phyloP scores from a whole-genome alignment of 2,329 filamentous ascomycete genomes.

The Epichloe coenophiala region DNA sequence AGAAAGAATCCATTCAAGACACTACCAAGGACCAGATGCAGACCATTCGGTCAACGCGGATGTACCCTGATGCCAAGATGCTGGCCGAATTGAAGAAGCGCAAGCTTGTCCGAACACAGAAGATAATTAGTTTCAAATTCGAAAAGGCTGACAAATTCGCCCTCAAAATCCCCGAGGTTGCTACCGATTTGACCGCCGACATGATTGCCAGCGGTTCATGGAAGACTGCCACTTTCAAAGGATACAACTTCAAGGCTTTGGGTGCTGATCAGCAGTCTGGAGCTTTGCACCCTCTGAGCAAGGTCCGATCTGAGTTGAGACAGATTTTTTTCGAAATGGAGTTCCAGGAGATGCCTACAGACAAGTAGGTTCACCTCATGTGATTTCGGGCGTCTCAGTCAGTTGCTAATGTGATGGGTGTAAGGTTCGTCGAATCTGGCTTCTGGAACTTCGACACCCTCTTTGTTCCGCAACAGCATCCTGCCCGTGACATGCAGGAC shows the following conservation, averaged over 20 bases:
- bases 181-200: constrained; percentile 87
- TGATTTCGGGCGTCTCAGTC: not conserved
- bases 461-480: constrained; percentile 90
- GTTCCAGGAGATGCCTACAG: constrained; percentile 95
- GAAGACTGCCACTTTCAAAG: constrained; percentile 87
- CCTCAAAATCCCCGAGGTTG: constrained; percentile 77
- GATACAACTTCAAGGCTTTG: constrained; percentile 60
- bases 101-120: constrained; percentile 74
- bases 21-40: constrained; percentile 63
- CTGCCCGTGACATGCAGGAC: constrained; percentile 91
- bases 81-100: constrained; percentile 79
- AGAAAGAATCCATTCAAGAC: constrained; percentile 66
- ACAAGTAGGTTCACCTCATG: constrained; percentile 31
- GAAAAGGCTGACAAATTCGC: constrained; percentile 80
- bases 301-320: constrained; percentile 89
- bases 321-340: constrained; percentile 99
- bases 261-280: constrained; percentile 48
- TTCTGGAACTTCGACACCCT: constrained; percentile 98
- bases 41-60: constrained; percentile 55
- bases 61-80: constrained; percentile 57
- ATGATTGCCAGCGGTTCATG: constrained; percentile 81
- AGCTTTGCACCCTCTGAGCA: constrained; percentile 63
- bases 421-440: constrained; percentile 71
- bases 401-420: not conserved
- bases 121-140: constrained; percentile 74